Evolutionary conservation across 306 rosid genomes (phyloP).

Genomic region (Vigna hirtella): DNA sequence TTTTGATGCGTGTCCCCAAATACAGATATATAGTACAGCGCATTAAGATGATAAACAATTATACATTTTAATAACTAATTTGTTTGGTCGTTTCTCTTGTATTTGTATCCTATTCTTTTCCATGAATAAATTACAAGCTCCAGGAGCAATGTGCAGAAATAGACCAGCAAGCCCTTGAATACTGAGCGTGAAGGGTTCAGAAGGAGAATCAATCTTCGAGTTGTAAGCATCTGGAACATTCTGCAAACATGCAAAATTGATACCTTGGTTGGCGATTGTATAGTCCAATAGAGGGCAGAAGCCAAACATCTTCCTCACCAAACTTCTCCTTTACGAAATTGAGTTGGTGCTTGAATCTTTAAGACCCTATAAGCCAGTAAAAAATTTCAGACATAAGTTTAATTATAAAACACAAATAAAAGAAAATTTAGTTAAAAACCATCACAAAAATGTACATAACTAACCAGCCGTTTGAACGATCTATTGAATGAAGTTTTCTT

Average conservation of each 20-base stretch:
- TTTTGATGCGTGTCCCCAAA: constrained; percentile 23
- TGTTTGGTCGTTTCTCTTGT: constrained; percentile 36
- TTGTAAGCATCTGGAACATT: constrained; percentile 42
- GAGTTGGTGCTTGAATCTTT: constrained; percentile 63
- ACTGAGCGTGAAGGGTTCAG: constrained; percentile 40
- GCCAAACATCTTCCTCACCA: constrained; percentile 43
- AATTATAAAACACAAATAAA: constrained; percentile 27
- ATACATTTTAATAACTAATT: constrained; percentile 47
- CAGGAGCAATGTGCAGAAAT: constrained; percentile 41
- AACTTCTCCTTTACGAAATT: constrained; percentile 49
- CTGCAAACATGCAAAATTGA: constrained; percentile 42
- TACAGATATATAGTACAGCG: constrained; percentile 28
- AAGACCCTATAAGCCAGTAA: constrained; percentile 61
- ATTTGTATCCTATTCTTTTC: constrained; percentile 33
- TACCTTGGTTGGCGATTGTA: constrained; percentile 40
- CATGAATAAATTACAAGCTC: constrained; percentile 53
- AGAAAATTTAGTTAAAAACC: constrained; percentile 35
- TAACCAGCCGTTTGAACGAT: constrained; percentile 92
- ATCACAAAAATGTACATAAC: constrained; percentile 42
- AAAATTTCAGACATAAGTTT: constrained; percentile 19
- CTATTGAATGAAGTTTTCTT: constrained; percentile 59
- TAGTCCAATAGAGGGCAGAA: constrained; percentile 21
- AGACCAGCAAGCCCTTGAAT: constrained; percentile 43
- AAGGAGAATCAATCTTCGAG: constrained; percentile 43
- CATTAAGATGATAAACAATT: constrained; percentile 42